Evolutionary conservation across 1,284 basidiomycete genomes (phyloP).

Genomic region (Trametes sp.): DNA sequence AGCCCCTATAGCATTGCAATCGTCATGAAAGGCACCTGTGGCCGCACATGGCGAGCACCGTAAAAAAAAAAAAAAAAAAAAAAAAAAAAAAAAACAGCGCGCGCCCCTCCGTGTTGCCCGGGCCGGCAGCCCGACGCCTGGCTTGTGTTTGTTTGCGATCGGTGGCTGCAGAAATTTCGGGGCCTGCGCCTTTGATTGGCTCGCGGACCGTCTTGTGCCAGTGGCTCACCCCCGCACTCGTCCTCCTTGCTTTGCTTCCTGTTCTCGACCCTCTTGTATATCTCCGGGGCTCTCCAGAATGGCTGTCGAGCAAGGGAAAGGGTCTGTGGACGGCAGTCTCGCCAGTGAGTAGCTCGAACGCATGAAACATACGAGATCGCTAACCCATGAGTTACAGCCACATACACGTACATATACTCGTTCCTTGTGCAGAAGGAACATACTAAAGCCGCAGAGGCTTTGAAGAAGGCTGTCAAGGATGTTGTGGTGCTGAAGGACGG

Average conservation of each 20-base stretch:
- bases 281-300: constrained; percentile 2
- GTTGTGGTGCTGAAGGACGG: constrained; percentile 64
- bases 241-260: not conserved
- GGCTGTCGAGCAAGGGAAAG: constrained; percentile 21
- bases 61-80: not conserved
- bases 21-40: not conserved
- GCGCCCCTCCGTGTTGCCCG: no score
- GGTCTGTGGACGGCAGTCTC: constrained; percentile 31
- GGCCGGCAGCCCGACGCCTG: no score
- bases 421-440: constrained; percentile 72
- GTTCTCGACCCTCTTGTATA: not conserved
- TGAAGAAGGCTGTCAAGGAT: constrained; percentile 62
- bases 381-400: constrained; percentile 50
- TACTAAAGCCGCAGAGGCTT: constrained; percentile 66
- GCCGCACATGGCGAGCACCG: not conserved
- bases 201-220: constrained; percentile 2
- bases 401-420: constrained; percentile 76
- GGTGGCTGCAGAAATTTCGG: constrained; percentile 33
- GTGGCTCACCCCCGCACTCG: constrained; percentile 12
- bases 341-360: constrained; percentile 34
- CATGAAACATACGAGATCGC: not conserved
- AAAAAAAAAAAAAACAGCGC: no score
- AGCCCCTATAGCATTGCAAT: not conserved
- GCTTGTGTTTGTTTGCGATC: constrained; percentile 22
- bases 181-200: constrained; percentile 22